Base-by-base conservation (phyloP, 2,329 filamentous ascomycete genomes). In the Trichoderma atroviride region DNA sequence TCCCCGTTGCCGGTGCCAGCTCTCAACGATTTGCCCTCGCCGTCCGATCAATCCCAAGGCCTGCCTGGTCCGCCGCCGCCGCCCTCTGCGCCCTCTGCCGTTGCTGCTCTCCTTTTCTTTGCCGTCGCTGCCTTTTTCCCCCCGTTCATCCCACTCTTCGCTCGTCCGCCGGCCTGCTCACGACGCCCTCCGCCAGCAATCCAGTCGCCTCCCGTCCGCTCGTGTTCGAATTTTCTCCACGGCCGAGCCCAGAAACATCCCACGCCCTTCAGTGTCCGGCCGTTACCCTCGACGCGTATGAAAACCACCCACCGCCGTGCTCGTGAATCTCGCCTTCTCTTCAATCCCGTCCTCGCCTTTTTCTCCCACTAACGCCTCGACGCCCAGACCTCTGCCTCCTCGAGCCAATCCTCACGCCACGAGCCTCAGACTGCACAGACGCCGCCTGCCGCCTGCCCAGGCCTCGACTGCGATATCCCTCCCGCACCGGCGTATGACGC, bases 161-260 rank as follows among this genome's bases (percentile, higher is more conserved):
- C 40, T 40, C 43, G 57, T 52, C 24, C 50, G 31, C 57, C n/a
- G 33, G 29, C 62, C 62, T 57, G 57, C 69, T 22, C 60, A 55
- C 55, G 57, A 33, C 57, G 14, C 37, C 52, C 64, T 62, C 71
- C 58, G 59, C 62, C 37, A 65, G 71, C 70, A 70, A 67, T 73
- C 73, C 69, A 70, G 72, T 72, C 71, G 67, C 69, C 69, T 71
- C 69, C 70, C 57, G 72, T 73, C 73, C 74, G 73, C 69, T 74
- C 72, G 69, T 74, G 73, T 75, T 73, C 73, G 74, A 74, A 73
- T 72, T 76, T 72, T 76, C 73, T 76, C 73, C 70, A 74, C 77
- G 75, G 76, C 72, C 75, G 75, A 76, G 76, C 73, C 75, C 72
- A 76, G 76, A 75, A 61, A 76, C 73, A 72, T 71, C 74, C 72